Evolutionary conservation across 2,329 filamentous ascomycete species (phyloP).

Genomic region (Trichoderma brevicompactum): DNA sequence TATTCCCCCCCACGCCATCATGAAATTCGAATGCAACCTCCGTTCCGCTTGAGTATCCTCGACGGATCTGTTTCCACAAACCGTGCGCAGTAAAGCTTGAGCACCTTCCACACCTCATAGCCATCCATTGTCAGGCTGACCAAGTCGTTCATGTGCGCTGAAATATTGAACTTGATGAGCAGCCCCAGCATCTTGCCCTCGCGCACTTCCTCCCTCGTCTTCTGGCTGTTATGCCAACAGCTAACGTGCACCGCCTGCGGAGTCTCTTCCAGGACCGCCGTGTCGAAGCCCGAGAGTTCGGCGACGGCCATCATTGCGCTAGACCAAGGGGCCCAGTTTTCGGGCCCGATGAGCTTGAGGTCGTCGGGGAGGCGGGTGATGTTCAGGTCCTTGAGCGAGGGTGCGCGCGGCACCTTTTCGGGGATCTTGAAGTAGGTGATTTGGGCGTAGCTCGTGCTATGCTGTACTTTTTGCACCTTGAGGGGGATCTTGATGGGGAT

Average conservation of each 20-base stretch:
- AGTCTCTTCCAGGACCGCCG: slow-evolving; percentile 10
- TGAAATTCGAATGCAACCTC: slow-evolving; percentile 14
- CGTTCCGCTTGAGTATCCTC: slow-evolving; percentile 19
- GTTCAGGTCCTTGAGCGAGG: slow-evolving; percentile 13
- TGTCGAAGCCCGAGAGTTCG: slow-evolving; percentile 27
- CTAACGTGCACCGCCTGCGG: slow-evolving; percentile 18
- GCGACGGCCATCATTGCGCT: slow-evolving; percentile 26
- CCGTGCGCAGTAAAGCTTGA: slow-evolving; percentile 25
- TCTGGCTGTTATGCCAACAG: slow-evolving; percentile 11
- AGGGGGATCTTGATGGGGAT: slow-evolving; percentile 12
- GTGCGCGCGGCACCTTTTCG: slow-evolving; percentile 15
- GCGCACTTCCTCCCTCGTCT: slow-evolving; percentile 8
- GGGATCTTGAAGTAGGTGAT: slow-evolving; percentile 29
- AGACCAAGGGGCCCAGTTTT: slow-evolving; percentile 28
- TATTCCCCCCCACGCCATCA: background rate
- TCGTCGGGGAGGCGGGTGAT: slow-evolving; percentile 23
- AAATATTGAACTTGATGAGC: slow-evolving; percentile 27
- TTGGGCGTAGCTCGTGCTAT: slow-evolving; percentile 6
- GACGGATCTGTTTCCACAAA: slow-evolving; percentile 25
- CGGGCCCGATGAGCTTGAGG: slow-evolving; percentile 25
- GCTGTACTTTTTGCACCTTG: slow-evolving; percentile 4
- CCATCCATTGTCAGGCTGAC: slow-evolving; percentile 26
- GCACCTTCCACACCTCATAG: slow-evolving; percentile 25
- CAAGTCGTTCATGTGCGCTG: slow-evolving; percentile 24
- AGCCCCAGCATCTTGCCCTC: slow-evolving; percentile 26